Conservation (phyloP, 257 asterid species). For the Rehmannia glutinosa region DNA sequence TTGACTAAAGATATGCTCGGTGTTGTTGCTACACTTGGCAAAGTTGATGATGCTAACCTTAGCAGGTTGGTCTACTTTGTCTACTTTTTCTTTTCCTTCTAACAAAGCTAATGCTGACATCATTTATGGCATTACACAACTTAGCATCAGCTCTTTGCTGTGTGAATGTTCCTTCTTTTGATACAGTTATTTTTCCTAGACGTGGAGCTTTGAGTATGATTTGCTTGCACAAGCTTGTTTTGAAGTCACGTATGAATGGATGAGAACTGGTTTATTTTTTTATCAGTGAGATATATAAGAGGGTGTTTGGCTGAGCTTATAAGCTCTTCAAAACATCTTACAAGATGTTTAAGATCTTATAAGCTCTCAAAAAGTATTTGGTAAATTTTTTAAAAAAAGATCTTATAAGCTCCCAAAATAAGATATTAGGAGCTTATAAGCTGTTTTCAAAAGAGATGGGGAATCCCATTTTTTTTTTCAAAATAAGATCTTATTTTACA, state of each 20-base stretch:
- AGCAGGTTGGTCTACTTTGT: constrained; percentile 58
- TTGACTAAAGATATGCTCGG: constrained; percentile 64
- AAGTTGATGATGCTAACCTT: constrained; percentile 55
- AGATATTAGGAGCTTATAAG: no score
- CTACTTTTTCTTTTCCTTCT: constrained; percentile 16
- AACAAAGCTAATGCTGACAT: not conserved
- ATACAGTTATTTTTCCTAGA: not conserved
- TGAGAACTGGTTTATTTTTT: not conserved
- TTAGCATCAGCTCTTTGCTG: constrained; percentile 4
- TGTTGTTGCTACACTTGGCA: constrained; percentile 71
- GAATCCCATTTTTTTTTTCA: no score
- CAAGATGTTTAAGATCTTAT: no score
- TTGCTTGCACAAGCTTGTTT: constrained; percentile 6
- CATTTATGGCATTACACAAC: not conserved
- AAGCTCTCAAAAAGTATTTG: no score
- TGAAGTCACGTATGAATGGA: not conserved
- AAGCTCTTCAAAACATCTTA: no score
- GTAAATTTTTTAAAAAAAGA: no score
- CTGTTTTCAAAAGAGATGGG: no score
- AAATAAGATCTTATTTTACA: no score
- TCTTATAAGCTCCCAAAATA: no score
- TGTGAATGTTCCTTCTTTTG: not conserved
- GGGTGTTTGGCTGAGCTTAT: no score
- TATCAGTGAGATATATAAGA: not conserved
- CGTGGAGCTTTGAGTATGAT: not conserved